Evolutionary conservation across 2,329 filamentous ascomycete genomes (phyloP).

Genomic region (Nemania serpens): DNA sequence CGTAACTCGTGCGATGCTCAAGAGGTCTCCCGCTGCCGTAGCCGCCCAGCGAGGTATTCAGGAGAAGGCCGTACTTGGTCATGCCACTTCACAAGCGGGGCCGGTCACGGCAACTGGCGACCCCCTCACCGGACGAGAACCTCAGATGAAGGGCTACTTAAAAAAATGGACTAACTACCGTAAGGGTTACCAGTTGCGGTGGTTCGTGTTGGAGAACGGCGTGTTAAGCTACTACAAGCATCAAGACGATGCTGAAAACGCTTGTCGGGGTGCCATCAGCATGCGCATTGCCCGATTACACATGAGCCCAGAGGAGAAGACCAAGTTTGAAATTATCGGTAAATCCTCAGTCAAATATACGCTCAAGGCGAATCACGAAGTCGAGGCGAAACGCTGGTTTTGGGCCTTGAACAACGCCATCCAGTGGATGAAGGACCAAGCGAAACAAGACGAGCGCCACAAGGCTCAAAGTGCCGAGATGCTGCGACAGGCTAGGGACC

Average conservation of each 20-base stretch:
- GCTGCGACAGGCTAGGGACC: conserved; percentile 77
- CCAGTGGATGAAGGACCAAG: conserved; percentile 97
- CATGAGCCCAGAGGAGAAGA: conserved; percentile 97
- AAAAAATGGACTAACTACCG: conserved; percentile 99
- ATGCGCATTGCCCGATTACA: conserved; percentile 95
- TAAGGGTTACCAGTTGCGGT: conserved; percentile 92
- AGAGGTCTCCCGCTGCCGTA: conserved; percentile 91
- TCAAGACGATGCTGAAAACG: conserved; percentile 94
- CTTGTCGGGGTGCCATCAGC: conserved; percentile 96
- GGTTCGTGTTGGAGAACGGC: conserved; percentile 97
- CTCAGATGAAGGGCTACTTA: conserved; percentile 97
- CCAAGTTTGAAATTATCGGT: conserved; percentile 94
- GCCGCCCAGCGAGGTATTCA: conserved; percentile 95
- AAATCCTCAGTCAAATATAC: conserved; percentile 99
- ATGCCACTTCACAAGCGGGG: conserved; percentile 61
- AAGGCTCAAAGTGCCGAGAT: conserved; percentile 75
- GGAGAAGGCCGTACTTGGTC: conserved; percentile 92
- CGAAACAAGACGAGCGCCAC: conserved; percentile 83
- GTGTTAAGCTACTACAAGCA: conserved; percentile 99
- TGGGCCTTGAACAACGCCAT: conserved; percentile 99
- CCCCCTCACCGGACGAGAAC: conserved; percentile 77
- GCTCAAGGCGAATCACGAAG: conserved; percentile 95
- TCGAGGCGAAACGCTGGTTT: conserved; percentile 98
- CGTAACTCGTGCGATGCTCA: conserved; percentile 82
- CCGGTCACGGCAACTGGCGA: conserved; percentile 60